Percentiles rank a stretch among this genome's conserved stretches.
phyloP scores from a whole-genome alignment of 768 basidiomycete genomes.

The Xerocomellus chrysenteron region DNA sequence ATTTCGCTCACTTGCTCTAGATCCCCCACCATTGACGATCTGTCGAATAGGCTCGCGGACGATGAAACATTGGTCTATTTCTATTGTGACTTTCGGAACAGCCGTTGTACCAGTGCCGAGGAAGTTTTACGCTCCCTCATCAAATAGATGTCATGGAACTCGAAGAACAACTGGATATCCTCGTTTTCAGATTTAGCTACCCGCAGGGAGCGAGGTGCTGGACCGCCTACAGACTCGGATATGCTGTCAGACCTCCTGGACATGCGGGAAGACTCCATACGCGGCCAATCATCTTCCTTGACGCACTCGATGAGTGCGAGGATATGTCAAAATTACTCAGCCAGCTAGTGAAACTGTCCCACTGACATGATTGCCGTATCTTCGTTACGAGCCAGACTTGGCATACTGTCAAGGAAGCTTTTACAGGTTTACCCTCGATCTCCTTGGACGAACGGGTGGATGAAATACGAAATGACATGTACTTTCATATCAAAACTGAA shows the following conservation, averaged over 20 bases:
- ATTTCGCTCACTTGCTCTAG: background rate
- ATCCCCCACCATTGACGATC: background rate
- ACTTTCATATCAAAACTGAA: too few relatives aligned
- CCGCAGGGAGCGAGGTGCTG: conserved; percentile 1
- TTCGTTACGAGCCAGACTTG: conserved; percentile 4
- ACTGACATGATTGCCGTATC: background rate
- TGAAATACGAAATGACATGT: too few relatives aligned
- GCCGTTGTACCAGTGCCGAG: background rate
- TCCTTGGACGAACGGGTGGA: background rate
- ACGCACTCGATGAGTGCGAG: conserved; percentile 15
- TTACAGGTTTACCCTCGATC: background rate
- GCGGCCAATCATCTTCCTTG: conserved; percentile 3
- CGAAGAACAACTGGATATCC: background rate
- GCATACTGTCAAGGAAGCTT: background rate
- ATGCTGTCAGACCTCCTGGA: background rate
- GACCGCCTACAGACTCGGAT: background rate
- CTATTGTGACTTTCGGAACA: conserved; percentile 9
- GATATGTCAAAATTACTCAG: background rate
- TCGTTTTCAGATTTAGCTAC: background rate
- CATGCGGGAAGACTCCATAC: background rate
- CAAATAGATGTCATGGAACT: background rate
- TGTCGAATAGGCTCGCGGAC: background rate
- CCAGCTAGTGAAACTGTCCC: background rate
- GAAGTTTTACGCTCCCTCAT: conserved; percentile 1
- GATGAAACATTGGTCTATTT: conserved; percentile 4